Conservation (phyloP, 257 asterid genomes). For the Marsdenia floribunda region DNA sequence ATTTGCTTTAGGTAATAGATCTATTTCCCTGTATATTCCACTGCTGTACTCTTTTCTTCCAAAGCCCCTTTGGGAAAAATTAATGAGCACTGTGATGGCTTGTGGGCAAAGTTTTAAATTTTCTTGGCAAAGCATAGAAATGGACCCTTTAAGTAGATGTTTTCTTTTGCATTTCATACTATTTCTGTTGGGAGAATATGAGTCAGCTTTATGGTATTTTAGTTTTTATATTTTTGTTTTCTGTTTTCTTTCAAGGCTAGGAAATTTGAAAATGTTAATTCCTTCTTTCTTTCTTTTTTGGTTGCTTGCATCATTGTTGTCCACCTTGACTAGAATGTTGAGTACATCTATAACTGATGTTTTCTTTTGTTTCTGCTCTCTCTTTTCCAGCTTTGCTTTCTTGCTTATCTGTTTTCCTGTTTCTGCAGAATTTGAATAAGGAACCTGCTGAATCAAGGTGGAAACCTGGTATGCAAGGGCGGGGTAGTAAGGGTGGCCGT, state of each 20-base stretch:
- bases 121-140: not conserved
- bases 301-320: not conserved
- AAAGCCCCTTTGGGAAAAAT: not conserved
- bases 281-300: not conserved
- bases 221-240: not conserved
- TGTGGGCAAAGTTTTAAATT: not conserved
- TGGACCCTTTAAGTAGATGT: not conserved
- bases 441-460: slow-evolving; percentile 60
- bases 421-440: slow-evolving; percentile 53
- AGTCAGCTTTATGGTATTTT: not conserved
- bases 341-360: not conserved
- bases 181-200: not conserved
- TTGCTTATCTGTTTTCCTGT: slow-evolving; percentile 14
- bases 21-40: not conserved
- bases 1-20: not conserved
- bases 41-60: not conserved
- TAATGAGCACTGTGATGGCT: not conserved
- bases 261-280: not conserved
- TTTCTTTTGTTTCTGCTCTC: not conserved
- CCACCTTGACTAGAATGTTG: not conserved
- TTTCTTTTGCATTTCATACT: not conserved
- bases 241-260: not conserved
- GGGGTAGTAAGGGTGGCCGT: slow-evolving; percentile 59
- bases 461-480: slow-evolving; percentile 60
- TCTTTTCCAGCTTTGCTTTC: not conserved